Evolutionary conservation across 1,284 basidiomycete genomes (phyloP), one percentile per base, ranked within the genome.

Genomic region (Ceratobasidium sp.): DNA sequence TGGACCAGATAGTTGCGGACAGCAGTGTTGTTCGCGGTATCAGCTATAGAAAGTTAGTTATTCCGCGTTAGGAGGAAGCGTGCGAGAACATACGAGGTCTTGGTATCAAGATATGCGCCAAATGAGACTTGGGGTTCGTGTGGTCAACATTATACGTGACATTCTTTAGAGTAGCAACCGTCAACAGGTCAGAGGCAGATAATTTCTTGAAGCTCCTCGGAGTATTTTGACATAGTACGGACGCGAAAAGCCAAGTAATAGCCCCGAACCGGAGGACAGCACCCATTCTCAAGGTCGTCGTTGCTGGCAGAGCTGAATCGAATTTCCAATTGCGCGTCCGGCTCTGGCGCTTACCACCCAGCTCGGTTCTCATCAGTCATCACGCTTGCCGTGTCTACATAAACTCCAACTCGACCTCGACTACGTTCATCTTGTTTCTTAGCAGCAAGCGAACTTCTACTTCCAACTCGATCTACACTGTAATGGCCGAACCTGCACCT

Each of bases 51-150:
- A 53, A 62, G 61, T 73, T 59, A 73, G 74, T 38, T 78, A 70
- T 53, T 30, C n/a, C 40, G 38, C 28, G 56, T 7, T 23, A 23
- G 40, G 30, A 25, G 3, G 8, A 30, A 14, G 7, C 9, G 14
- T 33, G 6, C 23, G 28, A 54, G 14, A 30, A 84, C 90, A 76
- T 81, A 94, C 92, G 85, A 54, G 88, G 82, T 77, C 94, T 84
- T 21, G 94, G 94, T 73, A 96, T 92, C 54, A 96, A 82, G 33
- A 96, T 87, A 77, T 87, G 89, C 2, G 88, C 89, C 67, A 96
- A 77, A 81, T 96, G 94, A 6, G 91, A 92, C 36, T 81, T 77
- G 0, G 88, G 85, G 76, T 89, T 84, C 23, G 80, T 80, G 3
- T 86, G 84, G 80, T 93, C 87, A 56, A 93, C 76, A 76, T 87